Conservation (phyloP, 2,329 filamentous ascomycete species). For the Metarhizium rileyi region DNA sequence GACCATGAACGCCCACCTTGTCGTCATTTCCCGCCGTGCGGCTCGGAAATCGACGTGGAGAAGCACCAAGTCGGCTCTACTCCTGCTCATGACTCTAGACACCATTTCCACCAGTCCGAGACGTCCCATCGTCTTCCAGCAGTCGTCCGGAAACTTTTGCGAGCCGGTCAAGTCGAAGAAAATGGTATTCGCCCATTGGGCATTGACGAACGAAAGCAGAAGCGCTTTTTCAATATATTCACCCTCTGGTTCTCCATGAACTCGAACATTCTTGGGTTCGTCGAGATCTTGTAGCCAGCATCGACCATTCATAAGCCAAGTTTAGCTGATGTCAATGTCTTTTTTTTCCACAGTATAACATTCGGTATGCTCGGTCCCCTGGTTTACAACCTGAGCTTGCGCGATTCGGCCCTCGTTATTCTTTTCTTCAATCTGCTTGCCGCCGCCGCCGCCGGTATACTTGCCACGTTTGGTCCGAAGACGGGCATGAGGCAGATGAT, state of each 20-base stretch:
- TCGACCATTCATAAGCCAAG: neutral
- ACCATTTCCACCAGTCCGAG: neutral
- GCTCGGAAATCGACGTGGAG: neutral
- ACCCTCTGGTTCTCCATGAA: constrained; percentile 41
- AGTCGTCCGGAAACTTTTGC: constrained; percentile 17
- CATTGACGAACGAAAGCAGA: constrained; percentile 29
- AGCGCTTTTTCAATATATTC: constrained; percentile 33
- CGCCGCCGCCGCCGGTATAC: constrained; percentile 42
- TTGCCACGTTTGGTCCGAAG: constrained; percentile 48
- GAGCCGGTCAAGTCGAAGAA: constrained; percentile 31
- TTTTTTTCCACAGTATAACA: constrained; percentile 34
- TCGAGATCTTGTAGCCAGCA: neutral
- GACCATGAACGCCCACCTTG: neutral
- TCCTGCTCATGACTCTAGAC: neutral
- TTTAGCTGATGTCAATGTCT: neutral
- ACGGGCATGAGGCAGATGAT: constrained; percentile 59
- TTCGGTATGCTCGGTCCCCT: constrained; percentile 54
- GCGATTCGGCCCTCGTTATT: constrained; percentile 48
- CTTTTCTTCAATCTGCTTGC: constrained; percentile 53
- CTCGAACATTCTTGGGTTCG: constrained; percentile 35
- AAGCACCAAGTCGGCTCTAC: neutral
- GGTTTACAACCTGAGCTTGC: constrained; percentile 42
- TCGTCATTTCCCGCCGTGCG: neutral
- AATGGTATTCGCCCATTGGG: constrained; percentile 34
- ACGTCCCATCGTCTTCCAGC: neutral